Evolutionary conservation across 768 basidiomycete species (phyloP), one percentile per base, ranked within the genome.

Genomic region (Cubamyces lactineus): DNA sequence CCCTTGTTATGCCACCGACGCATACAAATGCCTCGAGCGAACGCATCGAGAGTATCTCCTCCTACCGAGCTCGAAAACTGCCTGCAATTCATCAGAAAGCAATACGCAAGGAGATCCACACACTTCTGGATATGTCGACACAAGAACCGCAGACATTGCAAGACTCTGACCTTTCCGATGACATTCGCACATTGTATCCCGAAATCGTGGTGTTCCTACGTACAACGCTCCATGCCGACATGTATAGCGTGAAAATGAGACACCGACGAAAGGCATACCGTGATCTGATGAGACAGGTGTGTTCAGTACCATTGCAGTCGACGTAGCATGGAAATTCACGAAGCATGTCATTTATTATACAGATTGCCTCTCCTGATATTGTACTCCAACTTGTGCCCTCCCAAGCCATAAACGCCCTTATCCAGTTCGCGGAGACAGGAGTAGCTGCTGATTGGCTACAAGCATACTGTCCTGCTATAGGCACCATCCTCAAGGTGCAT

Each of bases 361-460:
- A 64, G 63, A 64, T 64, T 5, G 24, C 56, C 11, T 59, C 63
- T 19, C 50, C 46, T 12, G 63, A 64, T 23, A 64, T 64, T 16
- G 52, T 61, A 13, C 47, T 64, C 9, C 59, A 60, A 46, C 59
- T 65, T 47, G 59, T 65, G 21, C 63, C 63, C 0, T 19, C 30
- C 21, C 23, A 3, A 5, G 57, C 52, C 4, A 19, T 64, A 13
- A 15, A 0, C 5, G 19, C 21, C 16, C 40, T 63, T 6, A 6
- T 13, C 17, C 6, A 59, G 13, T 23, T 63, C 21, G 62, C 42
- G 7, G n/a, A 24, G 5, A 3, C 48, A 2, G 41, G 51, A 19
- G 24, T 30, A 1, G 52, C 39, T 1, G 21, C n/a, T 2, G 23
- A 15, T 4, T 53, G 52, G 52, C 16, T 53, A 1, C 52, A 53